A percentile compares a stretch with the other conserved stretches of the same genome.
Evolutionary conservation across 805 yeast genomes (phyloP).

Genomic region (Spathaspora hagerdaliae): DNA sequence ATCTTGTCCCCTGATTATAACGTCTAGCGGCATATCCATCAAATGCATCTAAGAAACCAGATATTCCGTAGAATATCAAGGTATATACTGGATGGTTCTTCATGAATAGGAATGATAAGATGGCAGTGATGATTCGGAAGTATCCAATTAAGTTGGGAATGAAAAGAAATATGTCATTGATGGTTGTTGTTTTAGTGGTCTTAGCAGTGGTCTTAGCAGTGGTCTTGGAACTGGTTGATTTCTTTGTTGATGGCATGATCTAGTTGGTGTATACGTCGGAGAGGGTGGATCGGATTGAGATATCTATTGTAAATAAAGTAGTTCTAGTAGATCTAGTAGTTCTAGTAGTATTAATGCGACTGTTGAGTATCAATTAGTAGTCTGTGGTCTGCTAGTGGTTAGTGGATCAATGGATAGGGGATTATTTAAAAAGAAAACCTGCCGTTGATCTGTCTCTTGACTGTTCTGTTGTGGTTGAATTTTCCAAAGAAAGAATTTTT

Average conservation of each 20-base stretch:
- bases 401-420: too few relatives aligned
- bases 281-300: too few relatives aligned
- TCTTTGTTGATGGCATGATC: background rate
- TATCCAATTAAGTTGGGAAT: slow-evolving; percentile 94
- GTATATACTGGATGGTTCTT: slow-evolving; percentile 77
- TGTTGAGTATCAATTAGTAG: too few relatives aligned
- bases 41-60: slow-evolving; percentile 91
- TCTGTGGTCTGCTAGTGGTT: too few relatives aligned
- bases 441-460: too few relatives aligned
- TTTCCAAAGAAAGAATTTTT: too few relatives aligned
- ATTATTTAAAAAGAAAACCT: too few relatives aligned
- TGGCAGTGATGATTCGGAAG: slow-evolving; percentile 74
- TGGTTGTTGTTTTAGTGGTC: background rate
- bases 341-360: too few relatives aligned
- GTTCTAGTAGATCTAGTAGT: too few relatives aligned
- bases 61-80: slow-evolving; percentile 71
- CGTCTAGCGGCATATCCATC: slow-evolving; percentile 95
- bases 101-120: slow-evolving; percentile 80
- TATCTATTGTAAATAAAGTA: too few relatives aligned
- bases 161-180: slow-evolving; percentile 60
- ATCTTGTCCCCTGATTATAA: slow-evolving; percentile 81
- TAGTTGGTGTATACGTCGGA: background rate
- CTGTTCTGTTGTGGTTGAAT: too few relatives aligned
- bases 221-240: too few relatives aligned
- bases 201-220: background rate